Evolutionary conservation across 306 rosid genomes (phyloP), one percentile per base, ranked within the genome.

Genomic region (Pterocarpus santalinus): DNA sequence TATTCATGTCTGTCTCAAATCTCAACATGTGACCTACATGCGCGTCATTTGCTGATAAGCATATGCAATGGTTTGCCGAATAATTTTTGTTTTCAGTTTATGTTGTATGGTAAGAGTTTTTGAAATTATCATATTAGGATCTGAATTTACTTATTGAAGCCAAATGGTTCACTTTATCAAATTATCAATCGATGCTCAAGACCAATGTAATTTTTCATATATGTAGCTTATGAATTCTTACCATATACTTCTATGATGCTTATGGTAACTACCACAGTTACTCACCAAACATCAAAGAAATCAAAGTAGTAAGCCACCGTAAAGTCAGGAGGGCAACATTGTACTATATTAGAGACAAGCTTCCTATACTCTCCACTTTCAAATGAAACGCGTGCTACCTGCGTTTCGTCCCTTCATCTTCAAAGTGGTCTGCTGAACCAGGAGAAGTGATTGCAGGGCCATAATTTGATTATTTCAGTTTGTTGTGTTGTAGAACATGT

Each of bases 301-400:
- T 95, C 55, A 95, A 77, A 83, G 97, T 95, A 52, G 81, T 93
- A 11, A 90, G 4, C 43, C 98, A 93, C 87, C 90, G 99, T 69
- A 91, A 93, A 85, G 99, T 95, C 51, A 83, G 99, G 86, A 90
- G 97, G 82, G 99, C 99, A 17, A 93, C 91, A 73, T 71, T 91
- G 84, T 91, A 95, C 83, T 95, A 90, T 86, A 83, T 93, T 74
- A 89, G 97, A 83, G 93, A 95, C 89, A 93, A 95, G 86, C 99
- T 93, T 83, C 99, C 99, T 33, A 93, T 96, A 85, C 86, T 95
- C 56, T 95, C 98, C 58, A 95, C 96, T 77, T 91, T 95, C 94
- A 93, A 93, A 83, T 91, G 94, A 93, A 77, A 57, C 14, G 35
- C 47, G 65, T n/a, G 76, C 68, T 56, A 13, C 68, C 61, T 60